Percentiles rank a stretch among this genome's conserved stretches.
These are phyloP conservation scores for Nemophila menziesii DNA, from an alignment of 257 asterid genomes.

Conservation along the genomic window DNA sequence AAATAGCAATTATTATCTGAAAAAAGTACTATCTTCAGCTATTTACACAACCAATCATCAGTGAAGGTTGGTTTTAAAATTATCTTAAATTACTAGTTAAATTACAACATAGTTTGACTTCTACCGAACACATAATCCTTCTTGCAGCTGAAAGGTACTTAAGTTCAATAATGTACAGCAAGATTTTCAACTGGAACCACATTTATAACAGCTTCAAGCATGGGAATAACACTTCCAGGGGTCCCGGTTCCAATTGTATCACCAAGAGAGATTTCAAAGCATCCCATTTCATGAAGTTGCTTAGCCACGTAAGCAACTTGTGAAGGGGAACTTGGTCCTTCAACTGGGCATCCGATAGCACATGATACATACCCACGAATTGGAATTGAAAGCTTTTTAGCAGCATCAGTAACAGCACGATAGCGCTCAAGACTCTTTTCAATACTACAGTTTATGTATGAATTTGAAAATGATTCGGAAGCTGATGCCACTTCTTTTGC, in stretches of 20 bases:
- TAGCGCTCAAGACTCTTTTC: constrained; percentile 84
- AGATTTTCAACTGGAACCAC: constrained; percentile 79
- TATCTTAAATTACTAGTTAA: too few species aligned
- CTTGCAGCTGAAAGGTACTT: too few species aligned
- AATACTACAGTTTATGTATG: constrained; percentile 82
- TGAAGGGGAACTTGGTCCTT: constrained; percentile 61
- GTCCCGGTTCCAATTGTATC: constrained; percentile 91
- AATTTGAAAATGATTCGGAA: constrained; percentile 86
- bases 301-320: constrained; percentile 83
- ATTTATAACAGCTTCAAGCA: constrained; percentile 87
- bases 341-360: constrained; percentile 81
- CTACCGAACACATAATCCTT: too few species aligned
- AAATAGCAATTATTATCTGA: too few species aligned
- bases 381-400: constrained; percentile 67
- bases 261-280: constrained; percentile 87
- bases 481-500: constrained; percentile 97
- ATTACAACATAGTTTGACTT: too few species aligned
- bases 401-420: constrained; percentile 65
- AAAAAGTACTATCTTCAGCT: too few species aligned
- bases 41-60: too few species aligned
- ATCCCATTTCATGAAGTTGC: constrained; percentile 92
- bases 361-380: constrained; percentile 96
- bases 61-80: too few species aligned
- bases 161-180: constrained; percentile 90
- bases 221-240: constrained; percentile 75